phyloP scores from a whole-genome alignment of 805 yeast species.

The Saturnispora saitoi region DNA sequence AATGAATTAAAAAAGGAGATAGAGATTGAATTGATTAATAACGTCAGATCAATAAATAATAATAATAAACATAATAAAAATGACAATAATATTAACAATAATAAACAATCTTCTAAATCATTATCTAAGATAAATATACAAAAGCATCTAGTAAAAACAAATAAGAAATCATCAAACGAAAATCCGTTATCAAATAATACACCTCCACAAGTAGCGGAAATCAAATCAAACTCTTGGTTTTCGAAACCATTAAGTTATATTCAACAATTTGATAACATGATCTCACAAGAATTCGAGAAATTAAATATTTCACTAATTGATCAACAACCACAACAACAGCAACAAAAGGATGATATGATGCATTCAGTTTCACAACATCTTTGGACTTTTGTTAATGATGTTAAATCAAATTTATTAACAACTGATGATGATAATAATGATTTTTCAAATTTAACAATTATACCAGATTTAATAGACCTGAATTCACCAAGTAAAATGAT shows the following conservation, averaged over 20 bases:
- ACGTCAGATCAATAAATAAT: conserved; percentile 23
- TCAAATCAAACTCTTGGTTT: conserved; percentile 21
- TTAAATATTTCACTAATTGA: conserved; percentile 30
- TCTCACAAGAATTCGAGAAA: conserved; percentile 59
- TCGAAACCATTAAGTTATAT: conserved; percentile 51
- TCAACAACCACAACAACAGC: conserved; percentile 11
- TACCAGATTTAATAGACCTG: conserved; percentile 5
- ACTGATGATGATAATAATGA: conserved; percentile 12
- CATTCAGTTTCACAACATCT: conserved; percentile 34
- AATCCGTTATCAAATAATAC: conserved; percentile 20
- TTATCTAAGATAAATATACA: conserved; percentile 13
- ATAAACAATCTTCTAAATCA: conserved; percentile 11
- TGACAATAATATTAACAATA: not conserved
- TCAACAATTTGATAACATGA: conserved; percentile 58
- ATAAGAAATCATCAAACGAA: conserved; percentile 9
- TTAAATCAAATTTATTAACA: conserved; percentile 28
- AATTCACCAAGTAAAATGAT: conserved; percentile 1
- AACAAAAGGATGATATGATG: conserved; percentile 25
- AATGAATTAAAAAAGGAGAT: conserved; percentile 40
- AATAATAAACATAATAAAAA: too few species aligned
- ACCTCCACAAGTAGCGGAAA: not conserved
- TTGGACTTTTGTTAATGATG: conserved; percentile 46
- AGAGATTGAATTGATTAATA: conserved; percentile 38
- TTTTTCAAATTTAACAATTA: not conserved
- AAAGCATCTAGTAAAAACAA: conserved; percentile 11